Conservation (phyloP, 1,139 yeast genomes). For the Eremothecium gossypii region DNA sequence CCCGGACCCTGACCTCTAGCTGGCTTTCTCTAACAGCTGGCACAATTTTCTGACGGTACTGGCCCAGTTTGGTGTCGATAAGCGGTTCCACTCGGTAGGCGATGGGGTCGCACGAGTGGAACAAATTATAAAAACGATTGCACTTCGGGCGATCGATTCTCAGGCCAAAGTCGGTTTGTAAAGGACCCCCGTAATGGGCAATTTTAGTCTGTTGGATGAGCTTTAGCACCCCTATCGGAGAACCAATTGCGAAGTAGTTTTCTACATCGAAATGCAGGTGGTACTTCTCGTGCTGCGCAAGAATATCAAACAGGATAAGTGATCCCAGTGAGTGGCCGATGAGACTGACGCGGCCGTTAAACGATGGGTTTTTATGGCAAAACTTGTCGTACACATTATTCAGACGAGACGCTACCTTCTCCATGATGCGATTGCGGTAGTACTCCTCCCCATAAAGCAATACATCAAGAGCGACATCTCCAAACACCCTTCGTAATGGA, state of each 20-base stretch:
- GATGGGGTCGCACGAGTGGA: slow-evolving; percentile 85
- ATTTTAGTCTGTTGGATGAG: slow-evolving; percentile 53
- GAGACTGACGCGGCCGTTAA: slow-evolving; percentile 70
- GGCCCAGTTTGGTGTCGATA: slow-evolving; percentile 45
- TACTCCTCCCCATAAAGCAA: slow-evolving; percentile 75
- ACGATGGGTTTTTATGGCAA: slow-evolving; percentile 57
- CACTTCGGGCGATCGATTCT: slow-evolving; percentile 39
- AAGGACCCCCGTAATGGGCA: slow-evolving; percentile 14
- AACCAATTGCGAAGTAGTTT: slow-evolving; percentile 73
- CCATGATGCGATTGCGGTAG: slow-evolving; percentile 53
- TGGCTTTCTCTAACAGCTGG: slow-evolving; percentile 23
- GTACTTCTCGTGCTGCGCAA: slow-evolving; percentile 47
- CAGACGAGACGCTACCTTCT: slow-evolving; percentile 59
- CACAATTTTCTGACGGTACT: slow-evolving; percentile 43
- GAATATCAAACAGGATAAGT: slow-evolving; percentile 70
- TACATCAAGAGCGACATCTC: slow-evolving; percentile 81
- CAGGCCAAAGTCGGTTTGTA: slow-evolving; percentile 5
- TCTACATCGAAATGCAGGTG: slow-evolving; percentile 60
- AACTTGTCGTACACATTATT: slow-evolving; percentile 59
- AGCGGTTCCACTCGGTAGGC: slow-evolving; percentile 83
- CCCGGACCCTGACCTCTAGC: slow-evolving; percentile 22
- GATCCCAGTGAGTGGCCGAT: slow-evolving; percentile 92
- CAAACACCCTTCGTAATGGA: slow-evolving; percentile 66
- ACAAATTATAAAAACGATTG: slow-evolving; percentile 58
- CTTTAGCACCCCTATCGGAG: slow-evolving; percentile 84